Conservation (phyloP, 2,329 filamentous ascomycete genomes). For the Apiospora saccharicola region DNA sequence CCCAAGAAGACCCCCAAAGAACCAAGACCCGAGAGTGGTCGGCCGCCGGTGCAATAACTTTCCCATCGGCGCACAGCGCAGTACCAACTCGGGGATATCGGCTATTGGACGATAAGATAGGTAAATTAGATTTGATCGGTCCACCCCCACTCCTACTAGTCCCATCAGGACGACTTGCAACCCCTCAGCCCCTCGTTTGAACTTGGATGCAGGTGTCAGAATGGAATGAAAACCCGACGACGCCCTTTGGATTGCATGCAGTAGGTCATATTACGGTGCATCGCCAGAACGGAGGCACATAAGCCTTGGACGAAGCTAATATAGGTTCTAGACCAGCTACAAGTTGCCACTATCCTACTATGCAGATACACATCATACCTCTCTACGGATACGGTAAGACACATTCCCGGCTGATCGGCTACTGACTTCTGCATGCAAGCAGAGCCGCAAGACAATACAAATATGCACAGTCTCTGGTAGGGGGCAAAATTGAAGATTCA, state of each 20-base stretch:
- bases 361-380: not conserved
- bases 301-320: not conserved
- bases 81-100: not conserved
- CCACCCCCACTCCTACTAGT: not conserved
- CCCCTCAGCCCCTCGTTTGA: slow-evolving; percentile 11
- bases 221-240: not conserved
- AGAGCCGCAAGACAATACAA: not conserved
- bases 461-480: not conserved
- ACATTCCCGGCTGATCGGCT: not conserved
- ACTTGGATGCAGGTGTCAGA: not conserved
- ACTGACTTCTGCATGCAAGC: not conserved
- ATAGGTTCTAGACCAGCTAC: not conserved
- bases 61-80: slow-evolving; percentile 5
- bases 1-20: not conserved
- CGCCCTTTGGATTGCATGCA: slow-evolving; percentile 17
- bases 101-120: slow-evolving; percentile 4
- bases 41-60: slow-evolving; percentile 1
- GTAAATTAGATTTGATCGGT: slow-evolving; percentile 7
- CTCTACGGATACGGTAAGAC: not conserved
- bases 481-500: not conserved
- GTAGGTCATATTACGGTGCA: not conserved
- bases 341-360: not conserved
- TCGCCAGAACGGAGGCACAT: not conserved
- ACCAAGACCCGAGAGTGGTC: not conserved
- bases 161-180: not conserved